A percentile compares a stretch with the other conserved stretches of the same genome.
phyloP scores from a whole-genome alignment of 2,329 filamentous ascomycete species.

The Sordariomycetes sp. region DNA sequence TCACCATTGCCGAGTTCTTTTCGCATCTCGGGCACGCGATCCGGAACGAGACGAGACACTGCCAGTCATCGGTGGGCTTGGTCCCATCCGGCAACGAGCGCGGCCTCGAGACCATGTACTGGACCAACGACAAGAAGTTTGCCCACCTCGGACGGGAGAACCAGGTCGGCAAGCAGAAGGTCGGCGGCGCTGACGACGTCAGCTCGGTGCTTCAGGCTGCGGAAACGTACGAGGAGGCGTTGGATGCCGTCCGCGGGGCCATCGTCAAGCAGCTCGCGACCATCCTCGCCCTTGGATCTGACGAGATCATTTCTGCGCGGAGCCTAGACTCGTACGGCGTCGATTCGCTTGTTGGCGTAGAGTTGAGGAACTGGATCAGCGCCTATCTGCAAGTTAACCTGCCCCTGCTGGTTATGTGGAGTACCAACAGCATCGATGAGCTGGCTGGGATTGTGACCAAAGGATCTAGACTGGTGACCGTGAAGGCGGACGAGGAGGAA shows the following conservation, averaged over 20 bases:
- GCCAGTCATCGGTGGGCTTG: not conserved
- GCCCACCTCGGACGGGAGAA: not conserved
- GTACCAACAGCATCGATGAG: constrained; percentile 12
- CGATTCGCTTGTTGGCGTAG: constrained; percentile 39
- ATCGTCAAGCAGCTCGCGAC: constrained; percentile 9
- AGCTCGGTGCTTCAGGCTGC: constrained; percentile 11
- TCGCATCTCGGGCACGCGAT: constrained; percentile 1
- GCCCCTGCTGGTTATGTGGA: constrained; percentile 11
- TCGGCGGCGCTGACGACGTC: constrained; percentile 9
- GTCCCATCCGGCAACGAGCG: not conserved
- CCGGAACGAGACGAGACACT: not conserved
- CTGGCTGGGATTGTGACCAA: constrained; percentile 10
- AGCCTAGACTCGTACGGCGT: constrained; percentile 26
- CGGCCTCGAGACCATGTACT: not conserved
- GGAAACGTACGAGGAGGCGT: constrained; percentile 25
- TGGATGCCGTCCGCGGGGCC: constrained; percentile 21
- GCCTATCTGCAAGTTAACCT: constrained; percentile 12
- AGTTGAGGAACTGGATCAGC: constrained; percentile 38
- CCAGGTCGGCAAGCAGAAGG: not conserved
- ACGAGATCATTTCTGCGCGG: constrained; percentile 5
- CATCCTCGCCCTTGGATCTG: constrained; percentile 20
- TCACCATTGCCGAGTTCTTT: not conserved
- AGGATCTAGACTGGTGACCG: constrained; percentile 11
- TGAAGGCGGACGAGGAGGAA: constrained; percentile 6
- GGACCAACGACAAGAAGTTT: not conserved